Percentiles rank a stretch among this genome's conserved stretches.
Conservation (phyloP, 495 filamentous ascomycete species). For the Neurospora sp. region DNA sequence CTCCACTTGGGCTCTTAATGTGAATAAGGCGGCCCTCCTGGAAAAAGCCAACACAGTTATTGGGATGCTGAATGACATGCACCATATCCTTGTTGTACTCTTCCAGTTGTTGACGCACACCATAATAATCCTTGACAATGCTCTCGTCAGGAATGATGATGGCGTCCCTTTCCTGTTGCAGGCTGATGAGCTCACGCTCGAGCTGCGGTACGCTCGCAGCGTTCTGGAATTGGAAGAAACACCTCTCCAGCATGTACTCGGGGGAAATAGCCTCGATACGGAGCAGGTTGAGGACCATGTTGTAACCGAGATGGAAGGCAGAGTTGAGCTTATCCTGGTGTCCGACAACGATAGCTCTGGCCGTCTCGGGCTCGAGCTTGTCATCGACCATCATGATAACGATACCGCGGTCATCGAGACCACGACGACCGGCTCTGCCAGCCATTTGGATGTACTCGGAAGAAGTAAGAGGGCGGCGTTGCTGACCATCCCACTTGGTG, state of each 20-base stretch:
- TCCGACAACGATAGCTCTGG: conserved; percentile 89
- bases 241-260: conserved; percentile 91
- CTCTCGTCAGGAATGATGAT: conserved; percentile 75
- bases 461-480: conserved; percentile 74
- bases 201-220: conserved; percentile 71
- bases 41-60: conserved; percentile 69
- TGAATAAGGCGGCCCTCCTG: conserved; percentile 74
- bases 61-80: conserved; percentile 79
- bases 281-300: conserved; percentile 95
- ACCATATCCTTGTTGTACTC: conserved; percentile 76
- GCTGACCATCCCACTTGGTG: conserved; percentile 84
- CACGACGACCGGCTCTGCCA: conserved; percentile 87
- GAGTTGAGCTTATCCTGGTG: conserved; percentile 95
- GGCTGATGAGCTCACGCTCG: conserved; percentile 64
- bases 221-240: conserved; percentile 98
- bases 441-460: conserved; percentile 99
- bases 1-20: conserved; percentile 56
- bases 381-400: conserved; percentile 99
- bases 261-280: conserved; percentile 93
- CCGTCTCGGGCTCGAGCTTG: conserved; percentile 88
- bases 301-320: conserved; percentile 97
- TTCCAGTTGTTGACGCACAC: conserved; percentile 72
- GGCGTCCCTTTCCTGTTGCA: conserved; percentile 60
- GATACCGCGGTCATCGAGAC: conserved; percentile 95
- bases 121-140: conserved; percentile 85